Evolutionary conservation across 345 rosid genomes (phyloP).

Genomic region (Bruguiera parviflora): DNA sequence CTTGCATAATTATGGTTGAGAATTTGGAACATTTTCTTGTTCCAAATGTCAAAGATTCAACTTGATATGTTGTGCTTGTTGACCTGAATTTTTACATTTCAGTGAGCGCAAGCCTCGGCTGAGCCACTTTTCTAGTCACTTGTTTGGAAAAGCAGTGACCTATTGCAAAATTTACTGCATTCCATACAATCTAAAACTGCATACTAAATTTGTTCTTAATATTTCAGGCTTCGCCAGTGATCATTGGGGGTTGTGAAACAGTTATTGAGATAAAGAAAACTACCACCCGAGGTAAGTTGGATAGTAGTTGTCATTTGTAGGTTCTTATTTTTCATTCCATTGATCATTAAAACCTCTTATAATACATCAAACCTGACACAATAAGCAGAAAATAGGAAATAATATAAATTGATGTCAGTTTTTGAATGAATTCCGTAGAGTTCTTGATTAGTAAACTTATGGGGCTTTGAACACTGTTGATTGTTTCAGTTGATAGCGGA

Average conservation of each 20-base stretch:
- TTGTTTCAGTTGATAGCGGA: conserved; percentile 23
- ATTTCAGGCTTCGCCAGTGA: conserved; percentile 27
- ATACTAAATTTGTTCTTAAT: background rate
- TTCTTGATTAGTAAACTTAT: background rate
- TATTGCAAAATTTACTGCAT: too few relatives aligned
- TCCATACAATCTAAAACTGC: background rate
- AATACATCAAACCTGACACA: background rate
- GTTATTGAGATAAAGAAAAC: conserved; percentile 24
- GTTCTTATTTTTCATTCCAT: background rate
- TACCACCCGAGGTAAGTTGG: conserved; percentile 16
- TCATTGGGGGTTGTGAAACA: conserved; percentile 13
- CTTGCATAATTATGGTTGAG: too few relatives aligned
- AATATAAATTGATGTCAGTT: background rate
- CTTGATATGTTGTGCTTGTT: too few relatives aligned
- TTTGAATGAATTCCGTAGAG: background rate
- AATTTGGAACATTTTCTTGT: too few relatives aligned
- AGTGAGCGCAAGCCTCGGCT: too few relatives aligned
- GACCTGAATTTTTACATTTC: too few relatives aligned
- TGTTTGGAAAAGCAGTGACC: too few relatives aligned
- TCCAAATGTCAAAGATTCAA: too few relatives aligned
- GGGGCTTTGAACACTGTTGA: background rate
- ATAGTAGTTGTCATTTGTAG: background rate
- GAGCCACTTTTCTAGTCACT: too few relatives aligned
- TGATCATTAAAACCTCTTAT: background rate
- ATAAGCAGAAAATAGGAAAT: background rate